phyloP scores from a whole-genome alignment of 306 rosid species.

The Vigna nakashimae region DNA sequence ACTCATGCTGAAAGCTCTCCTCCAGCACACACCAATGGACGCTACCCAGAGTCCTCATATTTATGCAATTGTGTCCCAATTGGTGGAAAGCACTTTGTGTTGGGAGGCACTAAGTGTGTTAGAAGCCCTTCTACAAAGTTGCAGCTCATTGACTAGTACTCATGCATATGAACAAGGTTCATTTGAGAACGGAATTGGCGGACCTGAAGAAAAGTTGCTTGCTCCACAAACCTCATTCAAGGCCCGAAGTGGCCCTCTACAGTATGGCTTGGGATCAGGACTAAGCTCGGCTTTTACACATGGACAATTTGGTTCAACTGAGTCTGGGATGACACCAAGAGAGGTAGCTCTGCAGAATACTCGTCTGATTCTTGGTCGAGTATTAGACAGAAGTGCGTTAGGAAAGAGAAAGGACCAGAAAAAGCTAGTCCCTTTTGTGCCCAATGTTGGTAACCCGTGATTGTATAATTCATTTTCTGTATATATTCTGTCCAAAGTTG shows the following conservation, averaged over 20 bases:
- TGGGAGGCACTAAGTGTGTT: conserved; percentile 98
- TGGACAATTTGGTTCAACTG: conserved; percentile 56
- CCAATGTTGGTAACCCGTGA: conserved; percentile 78
- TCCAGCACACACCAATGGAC: conserved; percentile 98
- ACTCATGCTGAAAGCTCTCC: conserved; percentile 93
- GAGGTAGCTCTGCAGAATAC: conserved; percentile 94
- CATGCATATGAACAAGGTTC: conserved; percentile 74
- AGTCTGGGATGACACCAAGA: conserved; percentile 69
- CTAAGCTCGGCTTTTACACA: conserved; percentile 47
- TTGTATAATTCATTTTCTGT: conserved; percentile 48
- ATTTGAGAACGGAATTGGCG: conserved; percentile 77
- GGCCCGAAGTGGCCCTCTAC: conserved; percentile 97
- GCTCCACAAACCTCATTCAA: conserved; percentile 89
- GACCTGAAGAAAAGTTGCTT: conserved; percentile 74
- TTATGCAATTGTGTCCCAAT: conserved; percentile 92
- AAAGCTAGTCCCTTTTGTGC: conserved; percentile 89
- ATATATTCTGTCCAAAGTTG: conserved; percentile 46
- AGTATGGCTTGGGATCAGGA: conserved; percentile 67
- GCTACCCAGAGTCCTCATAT: conserved; percentile 99
- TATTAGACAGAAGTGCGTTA: conserved; percentile 77
- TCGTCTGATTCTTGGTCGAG: conserved; percentile 86
- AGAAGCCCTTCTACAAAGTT: conserved; percentile 98
- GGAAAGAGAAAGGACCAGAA: conserved; percentile 91
- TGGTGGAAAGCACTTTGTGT: conserved; percentile 96
- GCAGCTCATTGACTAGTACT: conserved; percentile 86